Percentiles rank a stretch among this genome's conserved stretches.
Evolutionary conservation across 192 early-diverging fungal species (phyloP).

Genomic region (Coemansia sp.): DNA sequence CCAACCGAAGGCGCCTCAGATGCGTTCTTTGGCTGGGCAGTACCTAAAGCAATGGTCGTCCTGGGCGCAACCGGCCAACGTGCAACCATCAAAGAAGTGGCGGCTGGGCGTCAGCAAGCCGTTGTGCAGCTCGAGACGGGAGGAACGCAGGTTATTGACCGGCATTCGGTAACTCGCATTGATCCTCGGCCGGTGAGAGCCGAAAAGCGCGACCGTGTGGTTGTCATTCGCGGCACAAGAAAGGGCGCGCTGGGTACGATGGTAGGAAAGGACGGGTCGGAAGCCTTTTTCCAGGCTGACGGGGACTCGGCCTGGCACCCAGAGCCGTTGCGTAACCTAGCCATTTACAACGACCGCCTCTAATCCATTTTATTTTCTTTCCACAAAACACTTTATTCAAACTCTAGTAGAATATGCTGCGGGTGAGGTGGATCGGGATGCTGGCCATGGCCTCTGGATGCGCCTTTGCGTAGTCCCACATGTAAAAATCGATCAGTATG

Average conservation of each 20-base stretch:
- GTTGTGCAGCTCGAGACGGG: conserved; percentile 54
- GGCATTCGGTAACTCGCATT: conserved; percentile 23
- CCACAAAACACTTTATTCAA: not conserved
- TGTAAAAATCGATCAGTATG: conserved; percentile 82
- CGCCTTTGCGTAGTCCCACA: conserved; percentile 84
- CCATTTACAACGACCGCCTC: conserved; percentile 27
- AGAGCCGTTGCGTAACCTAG: conserved; percentile 48
- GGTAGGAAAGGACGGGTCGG: conserved; percentile 71
- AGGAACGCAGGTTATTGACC: conserved; percentile 44
- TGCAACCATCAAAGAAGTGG: conserved; percentile 55
- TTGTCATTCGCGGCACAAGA: conserved; percentile 63
- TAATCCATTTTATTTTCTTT: conserved; percentile 17
- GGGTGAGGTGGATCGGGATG: conserved; percentile 65
- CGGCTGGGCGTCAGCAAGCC: conserved; percentile 56
- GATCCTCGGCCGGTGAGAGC: conserved; percentile 60
- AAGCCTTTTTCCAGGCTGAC: conserved; percentile 70
- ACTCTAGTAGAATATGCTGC: conserved; percentile 62
- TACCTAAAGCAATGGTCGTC: conserved; percentile 42
- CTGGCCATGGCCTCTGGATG: conserved; percentile 56
- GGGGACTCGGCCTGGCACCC: conserved; percentile 44
- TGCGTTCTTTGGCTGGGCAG: conserved; percentile 56
- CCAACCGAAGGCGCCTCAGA: conserved; percentile 48
- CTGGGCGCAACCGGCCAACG: conserved; percentile 46
- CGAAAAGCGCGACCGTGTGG: conserved; percentile 71
- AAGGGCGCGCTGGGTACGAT: conserved; percentile 64